phyloP scores from a whole-genome alignment of 345 rosid genomes.

The Triadica sebifera region DNA sequence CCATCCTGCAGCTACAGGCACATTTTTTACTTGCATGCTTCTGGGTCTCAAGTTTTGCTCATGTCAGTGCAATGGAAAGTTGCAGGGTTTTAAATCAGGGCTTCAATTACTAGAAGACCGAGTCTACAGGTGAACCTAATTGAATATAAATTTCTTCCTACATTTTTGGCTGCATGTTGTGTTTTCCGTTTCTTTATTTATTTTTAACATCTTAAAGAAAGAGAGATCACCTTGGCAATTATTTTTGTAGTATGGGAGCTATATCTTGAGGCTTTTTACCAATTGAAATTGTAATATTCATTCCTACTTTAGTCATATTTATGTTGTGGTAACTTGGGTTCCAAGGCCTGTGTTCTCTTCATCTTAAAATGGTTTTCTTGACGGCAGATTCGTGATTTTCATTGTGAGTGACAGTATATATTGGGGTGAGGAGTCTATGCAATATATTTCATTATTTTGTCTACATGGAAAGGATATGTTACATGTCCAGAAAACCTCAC shows the following conservation, averaged over 20 bases:
- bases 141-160: conserved; percentile 10
- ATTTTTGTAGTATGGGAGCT: background rate
- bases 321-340: background rate
- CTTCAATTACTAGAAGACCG: conserved; percentile 94
- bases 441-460: background rate
- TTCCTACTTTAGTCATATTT: background rate
- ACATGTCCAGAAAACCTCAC: background rate
- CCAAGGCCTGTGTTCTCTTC: background rate
- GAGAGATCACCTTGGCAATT: conserved; percentile 2
- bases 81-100: conserved; percentile 81
- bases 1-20: conserved; percentile 97
- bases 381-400: background rate
- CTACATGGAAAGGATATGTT: background rate
- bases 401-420: background rate
- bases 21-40: conserved; percentile 95
- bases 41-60: conserved; percentile 96
- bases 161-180: background rate
- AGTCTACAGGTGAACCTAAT: conserved; percentile 60
- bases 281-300: background rate
- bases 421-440: background rate
- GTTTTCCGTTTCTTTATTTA: background rate
- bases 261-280: conserved; percentile 1
- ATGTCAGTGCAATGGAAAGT: conserved; percentile 76
- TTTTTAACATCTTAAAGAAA: background rate
- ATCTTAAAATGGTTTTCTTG: background rate